phyloP scores from a whole-genome alignment of 106 monocot genomes.

The Allium fistulosum region DNA sequence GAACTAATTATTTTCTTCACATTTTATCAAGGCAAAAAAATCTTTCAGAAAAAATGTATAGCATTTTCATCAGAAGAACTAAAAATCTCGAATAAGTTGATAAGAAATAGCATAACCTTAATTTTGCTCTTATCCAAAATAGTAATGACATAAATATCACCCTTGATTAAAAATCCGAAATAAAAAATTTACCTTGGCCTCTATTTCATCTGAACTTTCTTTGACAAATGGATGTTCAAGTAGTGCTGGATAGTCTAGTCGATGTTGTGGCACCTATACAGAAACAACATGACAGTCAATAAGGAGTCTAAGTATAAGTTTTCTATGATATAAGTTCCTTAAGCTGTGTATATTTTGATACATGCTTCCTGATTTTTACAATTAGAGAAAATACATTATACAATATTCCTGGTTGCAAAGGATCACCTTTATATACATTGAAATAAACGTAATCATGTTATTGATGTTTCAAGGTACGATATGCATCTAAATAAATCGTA shows the following conservation, averaged over 20 bases:
- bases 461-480: neutral
- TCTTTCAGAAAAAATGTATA: too few relatives aligned
- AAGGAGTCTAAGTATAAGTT: neutral
- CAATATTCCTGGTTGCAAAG: too few relatives aligned
- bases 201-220: conserved; percentile 45
- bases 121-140: neutral
- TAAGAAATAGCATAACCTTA: neutral
- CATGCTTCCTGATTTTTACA: too few relatives aligned
- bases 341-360: too few relatives aligned
- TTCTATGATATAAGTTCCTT: too few relatives aligned
- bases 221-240: conserved; percentile 97
- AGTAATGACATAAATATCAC: neutral
- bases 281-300: neutral
- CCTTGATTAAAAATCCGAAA: conserved; percentile 1
- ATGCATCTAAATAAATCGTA: too few relatives aligned
- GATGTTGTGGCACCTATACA: conserved; percentile 63
- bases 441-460: neutral
- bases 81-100: too few relatives aligned
- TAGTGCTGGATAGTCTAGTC: conserved; percentile 80
- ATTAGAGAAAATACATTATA: too few relatives aligned
- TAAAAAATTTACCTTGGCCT: conserved; percentile 34
- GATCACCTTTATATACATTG: too few relatives aligned
- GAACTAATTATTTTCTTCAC: neutral
- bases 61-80: too few relatives aligned
- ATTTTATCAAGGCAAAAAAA: neutral